Percentiles rank a stretch among this genome's conserved stretches.
Conservation (phyloP, 2,329 filamentous ascomycete species). For the Penicillium sclerotiorum region DNA sequence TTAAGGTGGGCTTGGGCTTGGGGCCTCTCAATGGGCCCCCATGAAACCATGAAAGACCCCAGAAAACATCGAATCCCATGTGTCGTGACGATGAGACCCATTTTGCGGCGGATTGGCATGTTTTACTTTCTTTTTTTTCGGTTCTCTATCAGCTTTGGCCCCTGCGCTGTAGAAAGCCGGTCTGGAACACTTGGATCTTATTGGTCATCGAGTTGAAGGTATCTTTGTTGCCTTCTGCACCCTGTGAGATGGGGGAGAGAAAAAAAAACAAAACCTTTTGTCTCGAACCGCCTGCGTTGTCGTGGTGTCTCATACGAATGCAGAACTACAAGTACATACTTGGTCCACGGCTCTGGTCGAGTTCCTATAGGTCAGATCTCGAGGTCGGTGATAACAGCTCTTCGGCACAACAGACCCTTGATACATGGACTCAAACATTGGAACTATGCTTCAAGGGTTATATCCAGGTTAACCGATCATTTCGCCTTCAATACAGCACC, state of each 20-base stretch:
- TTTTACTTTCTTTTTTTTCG: background rate
- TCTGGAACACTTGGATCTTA: background rate
- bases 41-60: background rate
- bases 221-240: constrained; percentile 3
- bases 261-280: background rate
- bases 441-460: too few species aligned
- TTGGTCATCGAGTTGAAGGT: background rate
- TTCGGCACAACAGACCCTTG: background rate
- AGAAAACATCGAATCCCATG: background rate
- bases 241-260: background rate
- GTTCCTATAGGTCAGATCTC: background rate
- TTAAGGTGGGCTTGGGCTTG: background rate
- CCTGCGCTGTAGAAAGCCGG: background rate
- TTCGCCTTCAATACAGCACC: too few species aligned
- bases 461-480: background rate
- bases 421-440: too few species aligned
- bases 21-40: constrained; percentile 1
- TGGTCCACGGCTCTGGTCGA: background rate
- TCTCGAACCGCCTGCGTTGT: constrained; percentile 1
- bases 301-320: background rate
- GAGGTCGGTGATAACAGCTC: background rate
- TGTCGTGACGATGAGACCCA: too few species aligned
- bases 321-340: background rate
- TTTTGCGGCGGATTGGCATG: background rate
- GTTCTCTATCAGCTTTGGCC: constrained; percentile 1